phyloP scores from a whole-genome alignment of 106 monocot genomes.

The Platanthera zijinensis region DNA sequence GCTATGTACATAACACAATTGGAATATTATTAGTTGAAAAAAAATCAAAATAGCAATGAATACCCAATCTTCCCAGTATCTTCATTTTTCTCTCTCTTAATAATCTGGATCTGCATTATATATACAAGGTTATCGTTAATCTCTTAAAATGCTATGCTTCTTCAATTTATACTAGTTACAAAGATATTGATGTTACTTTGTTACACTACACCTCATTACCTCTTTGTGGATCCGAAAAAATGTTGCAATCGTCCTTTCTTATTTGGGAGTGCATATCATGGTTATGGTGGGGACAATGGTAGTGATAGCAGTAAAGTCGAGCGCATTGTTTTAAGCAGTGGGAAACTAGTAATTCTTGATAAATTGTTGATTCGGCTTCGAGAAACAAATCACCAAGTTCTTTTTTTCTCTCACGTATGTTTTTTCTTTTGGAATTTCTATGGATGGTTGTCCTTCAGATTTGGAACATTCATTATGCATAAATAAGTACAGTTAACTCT shows the following conservation, averaged over 20 bases:
- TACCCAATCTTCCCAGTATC: too few relatives aligned
- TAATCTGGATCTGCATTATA: neutral
- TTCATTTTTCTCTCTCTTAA: neutral
- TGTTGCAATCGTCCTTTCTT: conserved; percentile 99
- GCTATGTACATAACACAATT: too few relatives aligned
- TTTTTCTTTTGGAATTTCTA: neutral
- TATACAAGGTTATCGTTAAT: neutral
- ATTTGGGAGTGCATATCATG: conserved; percentile 98
- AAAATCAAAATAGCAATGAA: too few relatives aligned
- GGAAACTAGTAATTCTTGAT: conserved; percentile 94
- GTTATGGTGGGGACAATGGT: conserved; percentile 89
- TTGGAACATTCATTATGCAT: neutral
- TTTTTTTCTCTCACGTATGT: conserved; percentile 96
- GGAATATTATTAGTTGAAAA: too few relatives aligned
- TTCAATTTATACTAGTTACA: neutral
- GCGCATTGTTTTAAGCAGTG: conserved; percentile 93
- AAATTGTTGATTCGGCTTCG: conserved; percentile 70
- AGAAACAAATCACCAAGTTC: conserved; percentile 91
- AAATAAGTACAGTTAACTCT: too few relatives aligned
- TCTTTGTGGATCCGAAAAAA: conserved; percentile 97
- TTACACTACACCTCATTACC: conserved; percentile 1
- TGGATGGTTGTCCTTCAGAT: neutral
- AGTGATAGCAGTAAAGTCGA: conserved; percentile 89
- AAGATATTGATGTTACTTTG: neutral
- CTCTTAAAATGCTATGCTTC: neutral